Base-by-base conservation (phyloP, 805 yeast genomes). In the Myxozyma sirexii region DNA sequence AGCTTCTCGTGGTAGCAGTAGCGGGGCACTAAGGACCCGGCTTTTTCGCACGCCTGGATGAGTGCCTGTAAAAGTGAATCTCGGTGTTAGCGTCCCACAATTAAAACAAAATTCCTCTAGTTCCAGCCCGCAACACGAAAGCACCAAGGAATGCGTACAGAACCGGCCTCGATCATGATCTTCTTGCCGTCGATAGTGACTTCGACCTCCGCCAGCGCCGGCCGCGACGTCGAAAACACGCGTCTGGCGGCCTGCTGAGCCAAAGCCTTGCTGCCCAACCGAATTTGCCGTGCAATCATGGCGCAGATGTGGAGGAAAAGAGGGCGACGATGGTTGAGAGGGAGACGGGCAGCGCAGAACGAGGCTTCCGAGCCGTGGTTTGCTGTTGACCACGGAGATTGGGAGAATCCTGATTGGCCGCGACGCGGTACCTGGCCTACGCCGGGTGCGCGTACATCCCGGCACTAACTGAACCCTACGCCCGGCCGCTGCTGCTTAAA, bases 1-100 rank as follows among this genome's bases (percentile, higher is more conserved):
- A 90, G 81, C 75, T 89, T 88, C 71, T 90, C 96, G 76, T 90
- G 96, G 80, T 87, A 90, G 77, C 96, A 90, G 79, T 90, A 90
- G 67, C 96, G 82, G 43, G 96, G 96, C 53, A 90, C 86, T 60
- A 86, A 80, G 44, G 88, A 92, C 57, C 96, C 96, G 42, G 96
- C 96, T 76, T 86, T 85, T 71, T 90, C 96, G 65, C 93, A 90
- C 53, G 96, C 96, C 76, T 90, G 96, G 71, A 90, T 89, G 63
- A 90, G 85, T 19, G 96, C 86, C 64, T 60, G 23, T 17, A 46
- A 37, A 5, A 31, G 37, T 13, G 13, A 26, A 10, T 19, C 23
- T 15, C 15, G 7, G 17, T n/a, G 31, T 43, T 26, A 24, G 31
- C n/a, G n/a, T n/a, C n/a, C n/a, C n/a, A n/a, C n/a, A n/a, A n/a